These are phyloP conservation scores for Stemphylium beticola DNA, from an alignment of 2,329 filamentous ascomycete species.

Conservation along the genomic window DNA sequence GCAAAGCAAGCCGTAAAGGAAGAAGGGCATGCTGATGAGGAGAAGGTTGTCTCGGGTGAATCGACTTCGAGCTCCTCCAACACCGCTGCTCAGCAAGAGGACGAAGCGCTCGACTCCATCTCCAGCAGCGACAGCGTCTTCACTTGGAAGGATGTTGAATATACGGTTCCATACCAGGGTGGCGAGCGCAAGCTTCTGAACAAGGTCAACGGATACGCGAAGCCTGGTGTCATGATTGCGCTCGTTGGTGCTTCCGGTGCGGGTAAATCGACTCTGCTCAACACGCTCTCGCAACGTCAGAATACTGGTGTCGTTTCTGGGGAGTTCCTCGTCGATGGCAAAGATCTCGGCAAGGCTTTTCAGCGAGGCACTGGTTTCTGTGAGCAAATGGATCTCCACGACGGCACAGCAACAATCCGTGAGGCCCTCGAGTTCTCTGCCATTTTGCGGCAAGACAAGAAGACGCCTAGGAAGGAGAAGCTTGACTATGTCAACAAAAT, in stretches of 20 bases:
- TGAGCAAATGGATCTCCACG: constrained; percentile 75
- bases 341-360: constrained; percentile 63
- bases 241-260: constrained; percentile 82
- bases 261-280: constrained; percentile 83
- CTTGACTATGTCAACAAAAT: constrained; percentile 70
- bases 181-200: constrained; percentile 70
- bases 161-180: constrained; percentile 72
- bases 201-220: constrained; percentile 76
- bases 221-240: constrained; percentile 79
- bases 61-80: constrained; percentile 29
- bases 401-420: constrained; percentile 69
- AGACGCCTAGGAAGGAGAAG: constrained; percentile 64
- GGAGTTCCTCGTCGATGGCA: constrained; percentile 74
- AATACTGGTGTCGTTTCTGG: constrained; percentile 68
- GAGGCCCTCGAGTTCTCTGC: constrained; percentile 74
- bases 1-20: constrained; percentile 61
- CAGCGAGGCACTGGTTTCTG: constrained; percentile 74
- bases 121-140: constrained; percentile 48
- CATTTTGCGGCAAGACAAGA: constrained; percentile 65
- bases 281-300: constrained; percentile 77
- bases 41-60: constrained; percentile 54
- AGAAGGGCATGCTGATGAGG: constrained; percentile 60
- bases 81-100: constrained; percentile 32
- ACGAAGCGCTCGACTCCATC: constrained; percentile 44
- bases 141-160: constrained; percentile 57